phyloP scores from a whole-genome alignment of 208 protist species.

The Tritrichomonas musculus region DNA sequence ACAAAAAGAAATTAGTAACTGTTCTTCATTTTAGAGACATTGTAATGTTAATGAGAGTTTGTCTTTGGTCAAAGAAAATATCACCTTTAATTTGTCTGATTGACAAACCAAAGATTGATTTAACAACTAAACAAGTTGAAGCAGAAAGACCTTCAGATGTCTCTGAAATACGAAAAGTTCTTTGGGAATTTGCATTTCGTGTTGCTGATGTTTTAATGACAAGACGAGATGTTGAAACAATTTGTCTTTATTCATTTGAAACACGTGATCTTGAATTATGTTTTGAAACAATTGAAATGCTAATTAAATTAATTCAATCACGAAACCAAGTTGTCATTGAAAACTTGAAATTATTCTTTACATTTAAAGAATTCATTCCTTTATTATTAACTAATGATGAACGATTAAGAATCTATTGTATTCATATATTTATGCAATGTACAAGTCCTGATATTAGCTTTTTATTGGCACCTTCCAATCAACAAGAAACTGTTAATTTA shows the following conservation, averaged over 20 bases:
- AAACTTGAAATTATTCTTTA: not conserved
- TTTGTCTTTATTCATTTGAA: not conserved
- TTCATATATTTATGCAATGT: not conserved
- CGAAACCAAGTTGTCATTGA: not conserved
- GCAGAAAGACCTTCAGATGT: not conserved
- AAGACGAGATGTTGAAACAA: not conserved
- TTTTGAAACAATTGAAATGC: not conserved
- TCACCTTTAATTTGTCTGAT: not conserved
- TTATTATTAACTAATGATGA: not conserved
- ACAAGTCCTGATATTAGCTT: too few species aligned
- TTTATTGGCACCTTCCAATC: too few species aligned
- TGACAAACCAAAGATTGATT: slow-evolving; percentile 24
- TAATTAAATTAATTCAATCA: not conserved
- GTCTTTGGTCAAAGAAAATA: not conserved
- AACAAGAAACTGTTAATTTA: too few species aligned
- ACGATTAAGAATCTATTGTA: not conserved
- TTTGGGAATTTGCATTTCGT: not conserved
- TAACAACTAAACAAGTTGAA: not conserved
- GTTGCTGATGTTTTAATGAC: not conserved
- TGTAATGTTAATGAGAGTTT: not conserved
- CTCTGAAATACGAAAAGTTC: not conserved
- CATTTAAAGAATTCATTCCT: not conserved
- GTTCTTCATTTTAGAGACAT: not conserved
- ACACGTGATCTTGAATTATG: not conserved
- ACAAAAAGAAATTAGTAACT: not conserved